Conservation (phyloP, 441 rosid species). For the Populus tomentosa region DNA sequence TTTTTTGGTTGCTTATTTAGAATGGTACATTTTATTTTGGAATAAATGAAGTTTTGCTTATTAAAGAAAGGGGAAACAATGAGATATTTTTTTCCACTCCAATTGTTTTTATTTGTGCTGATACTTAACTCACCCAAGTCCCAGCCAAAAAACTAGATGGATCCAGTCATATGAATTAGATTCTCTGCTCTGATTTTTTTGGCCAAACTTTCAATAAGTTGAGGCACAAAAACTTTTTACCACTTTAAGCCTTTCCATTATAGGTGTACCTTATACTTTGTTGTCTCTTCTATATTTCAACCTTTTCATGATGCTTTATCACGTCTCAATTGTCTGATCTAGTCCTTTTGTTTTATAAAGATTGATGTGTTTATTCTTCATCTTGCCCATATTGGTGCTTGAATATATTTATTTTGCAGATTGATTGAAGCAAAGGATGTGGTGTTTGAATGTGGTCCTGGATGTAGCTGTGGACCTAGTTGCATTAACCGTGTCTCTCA, state of each 20-base stretch:
- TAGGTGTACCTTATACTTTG: background rate
- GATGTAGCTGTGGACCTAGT: slow-evolving; percentile 53
- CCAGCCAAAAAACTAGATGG: background rate
- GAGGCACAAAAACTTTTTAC: background rate
- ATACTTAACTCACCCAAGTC: background rate
- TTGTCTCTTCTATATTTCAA: background rate
- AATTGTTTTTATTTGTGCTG: background rate
- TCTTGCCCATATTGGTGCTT: background rate
- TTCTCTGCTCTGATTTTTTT: background rate
- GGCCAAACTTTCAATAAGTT: background rate
- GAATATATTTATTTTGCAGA: slow-evolving; percentile 22
- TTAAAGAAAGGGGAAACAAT: background rate
- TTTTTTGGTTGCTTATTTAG: background rate
- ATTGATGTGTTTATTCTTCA: background rate
- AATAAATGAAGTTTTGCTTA: background rate
- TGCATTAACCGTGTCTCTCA: slow-evolving; percentile 57
- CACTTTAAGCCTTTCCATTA: background rate
- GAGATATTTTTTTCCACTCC: background rate
- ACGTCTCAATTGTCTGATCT: background rate
- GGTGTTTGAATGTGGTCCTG: slow-evolving; percentile 63
- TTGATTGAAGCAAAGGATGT: slow-evolving; percentile 54
- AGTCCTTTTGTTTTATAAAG: background rate
- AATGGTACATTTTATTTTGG: background rate
- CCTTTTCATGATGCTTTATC: slow-evolving; percentile 2
- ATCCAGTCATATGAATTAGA: background rate